Percentiles rank a stretch among this genome's conserved stretches.
phyloP scores from a whole-genome alignment of 495 filamentous ascomycete species.

The Penicillium samsonianum region DNA sequence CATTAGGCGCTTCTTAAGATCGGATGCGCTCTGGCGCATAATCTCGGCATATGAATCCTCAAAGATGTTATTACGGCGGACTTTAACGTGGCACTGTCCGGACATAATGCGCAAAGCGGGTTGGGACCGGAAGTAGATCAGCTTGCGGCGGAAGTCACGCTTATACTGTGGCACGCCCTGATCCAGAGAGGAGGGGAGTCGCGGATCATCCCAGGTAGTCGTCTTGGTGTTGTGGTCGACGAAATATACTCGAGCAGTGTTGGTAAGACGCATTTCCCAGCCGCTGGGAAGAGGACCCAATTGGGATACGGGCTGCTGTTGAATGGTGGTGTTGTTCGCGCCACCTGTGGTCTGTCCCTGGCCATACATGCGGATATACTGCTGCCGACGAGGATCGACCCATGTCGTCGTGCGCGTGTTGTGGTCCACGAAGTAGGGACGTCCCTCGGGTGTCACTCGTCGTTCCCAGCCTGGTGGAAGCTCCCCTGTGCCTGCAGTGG shows the following conservation, averaged over 20 bases:
- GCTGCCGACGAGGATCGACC: constrained; percentile 97
- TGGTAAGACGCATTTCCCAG: constrained; percentile 99
- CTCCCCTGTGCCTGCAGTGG: constrained; percentile 91
- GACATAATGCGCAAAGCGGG: constrained; percentile 92
- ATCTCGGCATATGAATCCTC: constrained; percentile 99
- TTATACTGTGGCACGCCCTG: constrained; percentile 99
- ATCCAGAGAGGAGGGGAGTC: constrained; percentile 91
- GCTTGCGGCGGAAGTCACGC: constrained; percentile 94
- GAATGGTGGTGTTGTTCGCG: constrained; percentile 78
- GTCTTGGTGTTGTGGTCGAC: constrained; percentile 99
- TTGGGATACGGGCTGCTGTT: constrained; percentile 97
- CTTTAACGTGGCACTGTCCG: constrained; percentile 97
- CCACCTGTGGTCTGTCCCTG: constrained; percentile 57
- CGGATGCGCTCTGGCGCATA: constrained; percentile 92
- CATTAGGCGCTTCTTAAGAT: constrained; percentile 97
- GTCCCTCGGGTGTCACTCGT: constrained; percentile 88
- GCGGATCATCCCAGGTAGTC: constrained; percentile 98
- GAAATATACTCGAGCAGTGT: constrained; percentile 97
- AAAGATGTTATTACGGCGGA: constrained; percentile 93
- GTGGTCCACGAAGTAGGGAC: constrained; percentile 98
- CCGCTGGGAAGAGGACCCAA: constrained; percentile 95
- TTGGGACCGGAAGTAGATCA: constrained; percentile 99
- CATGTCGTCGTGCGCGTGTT: constrained; percentile 98
- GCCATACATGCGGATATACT: constrained; percentile 98
- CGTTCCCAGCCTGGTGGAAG: constrained; percentile 97